Conservation (phyloP, 352 stramenopile species). For the Globisporangium okanoganense region DNA sequence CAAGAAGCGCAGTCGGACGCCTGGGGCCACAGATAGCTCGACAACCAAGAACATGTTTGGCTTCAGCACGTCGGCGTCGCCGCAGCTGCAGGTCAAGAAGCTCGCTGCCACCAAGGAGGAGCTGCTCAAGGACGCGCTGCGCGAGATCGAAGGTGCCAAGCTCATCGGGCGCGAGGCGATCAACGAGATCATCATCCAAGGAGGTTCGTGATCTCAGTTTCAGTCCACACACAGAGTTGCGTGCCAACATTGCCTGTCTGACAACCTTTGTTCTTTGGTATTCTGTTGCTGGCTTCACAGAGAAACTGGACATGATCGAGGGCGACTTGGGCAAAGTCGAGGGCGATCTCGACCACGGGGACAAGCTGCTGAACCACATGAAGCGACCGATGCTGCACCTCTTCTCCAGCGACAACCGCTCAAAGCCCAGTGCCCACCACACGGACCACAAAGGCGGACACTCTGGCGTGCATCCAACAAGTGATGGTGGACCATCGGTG, state of each 20-base stretch:
- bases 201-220: conserved; percentile 20
- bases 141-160: conserved; percentile 72
- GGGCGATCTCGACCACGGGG: conserved; percentile 62
- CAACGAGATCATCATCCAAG: conserved; percentile 69
- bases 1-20: conserved; percentile 39
- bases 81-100: conserved; percentile 69
- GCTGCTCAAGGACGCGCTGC: conserved; percentile 64
- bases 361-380: conserved; percentile 71
- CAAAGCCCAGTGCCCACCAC: conserved; percentile 12
- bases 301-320: conserved; percentile 74
- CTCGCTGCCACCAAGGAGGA: conserved; percentile 54
- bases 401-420: conserved; percentile 42
- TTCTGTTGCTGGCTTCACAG: conserved; percentile 19
- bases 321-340: conserved; percentile 52
- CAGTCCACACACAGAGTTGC: too few relatives aligned
- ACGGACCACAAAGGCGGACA: not conserved
- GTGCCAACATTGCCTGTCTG: too few relatives aligned
- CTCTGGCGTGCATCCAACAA: not conserved
- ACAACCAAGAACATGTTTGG: conserved; percentile 54
- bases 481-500: not conserved
- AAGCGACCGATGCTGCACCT: conserved; percentile 67
- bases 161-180: conserved; percentile 61
- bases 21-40: conserved; percentile 18
- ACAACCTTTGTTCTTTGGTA: too few relatives aligned
- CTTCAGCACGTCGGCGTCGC: conserved; percentile 35